Evolutionary conservation across 306 rosid species (phyloP).

Genomic region (Citrullus mucosospermus): DNA sequence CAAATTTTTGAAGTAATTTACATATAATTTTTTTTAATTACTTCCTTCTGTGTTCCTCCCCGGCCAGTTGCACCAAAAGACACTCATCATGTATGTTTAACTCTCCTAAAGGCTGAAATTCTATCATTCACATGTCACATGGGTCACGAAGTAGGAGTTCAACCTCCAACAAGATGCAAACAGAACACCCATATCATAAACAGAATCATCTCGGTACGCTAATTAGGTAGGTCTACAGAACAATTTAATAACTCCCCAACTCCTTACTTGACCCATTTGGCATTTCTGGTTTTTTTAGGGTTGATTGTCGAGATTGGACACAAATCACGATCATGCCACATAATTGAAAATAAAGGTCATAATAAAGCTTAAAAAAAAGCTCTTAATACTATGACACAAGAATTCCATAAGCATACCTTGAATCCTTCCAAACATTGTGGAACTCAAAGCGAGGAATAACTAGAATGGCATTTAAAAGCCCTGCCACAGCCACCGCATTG

Average conservation of each 20-base stretch:
- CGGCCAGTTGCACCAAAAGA: not conserved
- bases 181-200: not conserved
- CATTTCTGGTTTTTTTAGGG: not conserved
- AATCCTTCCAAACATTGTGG: slow-evolving; percentile 88
- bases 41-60: not conserved
- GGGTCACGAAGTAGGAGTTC: too few relatives aligned
- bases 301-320: not conserved
- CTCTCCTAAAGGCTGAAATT: not conserved
- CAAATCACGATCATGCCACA: not conserved
- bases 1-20: not conserved
- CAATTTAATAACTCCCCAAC: not conserved
- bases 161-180: not conserved
- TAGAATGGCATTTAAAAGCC: slow-evolving; percentile 71
- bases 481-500: slow-evolving; percentile 97
- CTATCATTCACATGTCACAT: not conserved
- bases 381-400: not conserved
- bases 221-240: not conserved
- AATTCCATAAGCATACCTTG: slow-evolving; percentile 36
- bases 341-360: not conserved
- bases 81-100: not conserved
- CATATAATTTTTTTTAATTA: not conserved
- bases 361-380: not conserved
- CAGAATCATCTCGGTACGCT: not conserved
- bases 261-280: not conserved
- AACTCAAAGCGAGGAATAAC: slow-evolving; percentile 83